Percentiles rank a stretch among this genome's conserved stretches.
These are phyloP conservation scores for Akebia trifoliata DNA, from an alignment of 164 flowering plant genomes.

Conservation along the genomic window DNA sequence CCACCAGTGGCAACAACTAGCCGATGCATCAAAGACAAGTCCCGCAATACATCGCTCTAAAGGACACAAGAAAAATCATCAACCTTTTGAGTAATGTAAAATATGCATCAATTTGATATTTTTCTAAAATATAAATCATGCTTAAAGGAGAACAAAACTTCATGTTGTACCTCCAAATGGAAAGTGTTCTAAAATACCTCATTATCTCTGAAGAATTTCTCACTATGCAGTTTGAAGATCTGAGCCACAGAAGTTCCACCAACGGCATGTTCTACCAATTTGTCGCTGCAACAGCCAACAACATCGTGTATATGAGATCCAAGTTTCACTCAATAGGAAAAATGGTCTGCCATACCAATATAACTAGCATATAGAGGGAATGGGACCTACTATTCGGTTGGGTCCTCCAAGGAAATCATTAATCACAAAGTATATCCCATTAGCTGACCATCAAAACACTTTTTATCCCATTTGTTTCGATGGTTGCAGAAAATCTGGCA, in stretches of 20 bases:
- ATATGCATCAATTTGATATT: no score
- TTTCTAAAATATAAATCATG: no score
- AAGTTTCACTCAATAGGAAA: background rate
- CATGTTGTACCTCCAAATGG: no score
- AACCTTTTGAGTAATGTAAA: no score
- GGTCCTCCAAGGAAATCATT: background rate
- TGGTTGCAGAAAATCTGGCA: background rate
- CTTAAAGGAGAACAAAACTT: no score
- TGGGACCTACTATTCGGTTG: background rate
- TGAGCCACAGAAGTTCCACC: conserved; percentile 58
- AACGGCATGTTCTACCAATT: conserved; percentile 50
- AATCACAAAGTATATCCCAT: background rate
- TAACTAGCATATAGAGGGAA: background rate
- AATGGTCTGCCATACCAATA: background rate
- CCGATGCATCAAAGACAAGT: conserved; percentile 57
- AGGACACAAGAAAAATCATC: background rate
- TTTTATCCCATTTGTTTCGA: background rate
- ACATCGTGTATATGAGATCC: background rate
- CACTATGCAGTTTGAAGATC: conserved; percentile 55
- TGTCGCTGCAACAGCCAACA: conserved; percentile 44
- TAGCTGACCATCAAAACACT: background rate
- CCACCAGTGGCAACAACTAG: conserved; percentile 94
- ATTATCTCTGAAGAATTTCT: conserved; percentile 57
- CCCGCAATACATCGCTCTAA: conserved; percentile 62
- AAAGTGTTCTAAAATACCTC: conserved; percentile 38